Evolutionary conservation across 805 yeast species (phyloP).

Genomic region (Wickerhamomyces strasburgensis): DNA sequence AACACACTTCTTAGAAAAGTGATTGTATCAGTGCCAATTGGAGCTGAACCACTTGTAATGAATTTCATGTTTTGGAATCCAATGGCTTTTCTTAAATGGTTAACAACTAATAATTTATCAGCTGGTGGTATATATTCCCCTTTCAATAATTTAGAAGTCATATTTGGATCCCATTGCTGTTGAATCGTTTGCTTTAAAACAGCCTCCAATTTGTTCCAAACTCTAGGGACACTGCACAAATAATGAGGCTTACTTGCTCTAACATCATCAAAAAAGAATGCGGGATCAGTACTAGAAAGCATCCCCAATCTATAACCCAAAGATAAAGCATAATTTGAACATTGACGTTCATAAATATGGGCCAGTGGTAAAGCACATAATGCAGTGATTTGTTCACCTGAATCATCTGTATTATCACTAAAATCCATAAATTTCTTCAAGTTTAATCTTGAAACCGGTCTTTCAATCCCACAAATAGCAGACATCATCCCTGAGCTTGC

Average conservation of each 20-base stretch:
- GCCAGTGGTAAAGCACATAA: conserved; percentile 50
- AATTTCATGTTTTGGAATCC: conserved; percentile 40
- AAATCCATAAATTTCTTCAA: conserved; percentile 8
- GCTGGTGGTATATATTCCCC: neutral
- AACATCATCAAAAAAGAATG: conserved; percentile 52
- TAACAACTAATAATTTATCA: conserved; percentile 14
- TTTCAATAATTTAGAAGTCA: neutral
- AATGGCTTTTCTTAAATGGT: conserved; percentile 34
- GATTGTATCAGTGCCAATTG: conserved; percentile 56
- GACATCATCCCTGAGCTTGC: conserved; percentile 45
- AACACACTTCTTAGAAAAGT: conserved; percentile 53
- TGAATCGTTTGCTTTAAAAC: conserved; percentile 36
- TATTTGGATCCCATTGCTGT: neutral
- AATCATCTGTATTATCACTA: conserved; percentile 18
- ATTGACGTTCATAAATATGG: conserved; percentile 48
- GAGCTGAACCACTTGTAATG: conserved; percentile 59
- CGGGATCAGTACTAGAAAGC: conserved; percentile 43
- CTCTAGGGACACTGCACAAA: conserved; percentile 56
- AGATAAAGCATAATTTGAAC: conserved; percentile 35
- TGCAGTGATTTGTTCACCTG: conserved; percentile 27
- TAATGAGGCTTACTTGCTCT: conserved; percentile 45
- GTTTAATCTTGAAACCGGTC: conserved; percentile 18
- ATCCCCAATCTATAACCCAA: conserved; percentile 35
- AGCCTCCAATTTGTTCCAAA: conserved; percentile 54
- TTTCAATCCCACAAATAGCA: conserved; percentile 26